Evolutionary conservation across 345 rosid species (phyloP), one percentile per base, ranked within the genome.

Genomic region (Excoecaria cochinchinensis): DNA sequence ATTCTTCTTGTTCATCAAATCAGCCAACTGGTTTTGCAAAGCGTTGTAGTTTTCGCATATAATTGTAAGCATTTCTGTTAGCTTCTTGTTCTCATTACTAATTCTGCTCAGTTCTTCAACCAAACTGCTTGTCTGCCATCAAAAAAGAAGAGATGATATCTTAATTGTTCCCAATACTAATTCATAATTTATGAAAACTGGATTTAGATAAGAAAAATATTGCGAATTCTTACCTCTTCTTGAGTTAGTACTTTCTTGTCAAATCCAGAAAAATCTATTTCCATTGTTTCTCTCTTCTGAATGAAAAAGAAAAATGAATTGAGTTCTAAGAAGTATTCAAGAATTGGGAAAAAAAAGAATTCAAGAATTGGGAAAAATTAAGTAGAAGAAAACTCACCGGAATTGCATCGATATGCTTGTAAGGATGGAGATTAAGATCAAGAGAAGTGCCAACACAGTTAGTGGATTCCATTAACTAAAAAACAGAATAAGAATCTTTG

Each of bases 391-490:
- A 50, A 87, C 92, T 86, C 80, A 89, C 94, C 80, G 73, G 84
- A 76, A 70, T 8, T 71, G 76, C 79, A 39, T 57, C 80, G 44
- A 74, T 25, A 11, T 60, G 72, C 52, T 40, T 60, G 79, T 77
- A 80, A 58, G 87, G 74, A 70, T 77, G 87, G 77, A 82, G 78
- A 42, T 85, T 88, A 81, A 93, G 93, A 64, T 89, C 87, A 24
- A 93, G 93, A 53, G 91, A 80, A 8, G 89, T 84, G 68, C 86
- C 87, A 47, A 78, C 85, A 83, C 80, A 77, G 5, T 11, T 0
- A 17, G 79, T 21, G 1, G 87, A 82, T 15, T 83, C 88, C 88
- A 85, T 85, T 3, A 60, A 11, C 19, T 19, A 16, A 3, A 14
- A 60, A 21, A 61, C 47, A 21, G 12, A 1, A 2, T 47, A 19